A percentile compares a stretch with the other conserved stretches of the same genome.
Evolutionary conservation across 768 basidiomycete genomes (phyloP).

Genomic region (Clavulina sp.): DNA sequence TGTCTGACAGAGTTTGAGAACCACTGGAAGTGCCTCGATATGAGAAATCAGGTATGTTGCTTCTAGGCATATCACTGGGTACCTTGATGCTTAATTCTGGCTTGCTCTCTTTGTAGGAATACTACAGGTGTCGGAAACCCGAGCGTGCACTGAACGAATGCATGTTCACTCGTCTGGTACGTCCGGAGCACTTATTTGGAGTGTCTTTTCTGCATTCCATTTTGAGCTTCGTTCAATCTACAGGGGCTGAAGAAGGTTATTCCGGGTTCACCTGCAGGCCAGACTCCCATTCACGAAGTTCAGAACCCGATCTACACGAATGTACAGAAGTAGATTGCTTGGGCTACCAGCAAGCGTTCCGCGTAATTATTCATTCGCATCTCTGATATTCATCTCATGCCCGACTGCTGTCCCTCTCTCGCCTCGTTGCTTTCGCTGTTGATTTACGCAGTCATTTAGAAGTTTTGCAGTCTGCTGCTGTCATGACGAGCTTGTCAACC

Average conservation of each 20-base stretch:
- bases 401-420: no score
- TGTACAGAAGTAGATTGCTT: constrained; percentile 51
- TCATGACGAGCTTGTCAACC: no score
- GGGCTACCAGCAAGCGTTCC: no score
- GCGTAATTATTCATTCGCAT: no score
- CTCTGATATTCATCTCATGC: no score
- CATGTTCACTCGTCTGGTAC: constrained; percentile 88
- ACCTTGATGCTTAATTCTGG: neutral
- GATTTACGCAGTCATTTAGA: no score
- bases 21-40: constrained; percentile 90
- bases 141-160: constrained; percentile 82
- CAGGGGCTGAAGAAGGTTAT: constrained; percentile 86
- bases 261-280: constrained; percentile 69
- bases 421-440: no score
- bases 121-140: constrained; percentile 71
- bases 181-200: constrained; percentile 18
- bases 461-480: no score
- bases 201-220: neutral
- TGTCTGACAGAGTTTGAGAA: constrained; percentile 73
- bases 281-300: constrained; percentile 77
- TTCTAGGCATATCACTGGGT: neutral
- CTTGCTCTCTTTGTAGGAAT: constrained; percentile 37
- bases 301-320: constrained; percentile 65
- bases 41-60: constrained; percentile 75
- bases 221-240: neutral